Base-by-base conservation (phyloP, 2,329 filamentous ascomycete species). In the Fusarium udum region DNA sequence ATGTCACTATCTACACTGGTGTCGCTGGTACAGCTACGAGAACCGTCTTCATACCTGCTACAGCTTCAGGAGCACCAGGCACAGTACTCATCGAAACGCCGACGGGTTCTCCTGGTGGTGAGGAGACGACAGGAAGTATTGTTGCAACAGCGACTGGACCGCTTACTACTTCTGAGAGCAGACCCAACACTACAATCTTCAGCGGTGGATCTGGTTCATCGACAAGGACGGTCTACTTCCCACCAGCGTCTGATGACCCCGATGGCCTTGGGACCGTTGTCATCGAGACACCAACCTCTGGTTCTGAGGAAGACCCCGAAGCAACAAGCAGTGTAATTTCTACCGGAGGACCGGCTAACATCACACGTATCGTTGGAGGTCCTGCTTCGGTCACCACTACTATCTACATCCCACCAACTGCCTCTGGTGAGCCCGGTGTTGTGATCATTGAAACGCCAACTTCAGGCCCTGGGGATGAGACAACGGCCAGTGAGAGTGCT, bases 381-480 rank as follows among this genome's bases (percentile, higher is more conserved):
- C 32, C 66, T 14, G 66, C 37, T 15, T 70, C 66, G 6, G 26
- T 56, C 26, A 48, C 34, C 1, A 45, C 39, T 1, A 69, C 67
- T 1, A 45, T 69, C 14, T 71, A 61, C 10, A 42, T 53, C n/a
- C 61, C 68, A 4, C 53, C 66, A 10, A 57, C 66, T 1, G 56
- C 24, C 3, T 51, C 67, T 6, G 58, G 42, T 7, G 69, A 72
- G 9, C 69, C 60, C 0, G 70, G 70, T 1, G 40, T 56, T 5
- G 46, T 72, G 0, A 31, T 72, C 6, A 66, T 72, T 0, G 51
- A 73, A 4, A 73, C 65, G 0, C 70, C 70, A 0, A 61, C 64
- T 1, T 39, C 61, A 28, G 20, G 16, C 1, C 16, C 49, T 3
- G 26, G 46, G 18, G 39, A 28, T 10, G 43, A 26, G 16, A 36